Evolutionary conservation across 2,329 filamentous ascomycete genomes (phyloP), one percentile per base, ranked within the genome.

Genomic region (Zasmidium cellare): DNA sequence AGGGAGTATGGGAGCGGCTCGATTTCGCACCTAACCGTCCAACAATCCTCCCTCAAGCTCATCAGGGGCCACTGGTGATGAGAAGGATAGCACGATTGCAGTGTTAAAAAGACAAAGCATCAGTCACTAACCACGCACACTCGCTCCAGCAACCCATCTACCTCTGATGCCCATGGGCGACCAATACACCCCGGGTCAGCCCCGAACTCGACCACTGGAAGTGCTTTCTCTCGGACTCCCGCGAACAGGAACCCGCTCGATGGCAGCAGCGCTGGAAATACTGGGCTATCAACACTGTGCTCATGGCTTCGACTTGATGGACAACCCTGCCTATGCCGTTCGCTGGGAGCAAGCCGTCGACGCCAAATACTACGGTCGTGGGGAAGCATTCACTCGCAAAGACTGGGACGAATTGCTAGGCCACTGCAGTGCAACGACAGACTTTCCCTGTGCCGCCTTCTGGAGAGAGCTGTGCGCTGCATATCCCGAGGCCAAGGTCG

Each of bases 401-500:
- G 47, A 51, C 19, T 56, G 24, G 14, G 38, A 56, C 24, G 31
- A 45, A 3, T 14, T 51, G 23, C 25, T 56, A 16, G 54, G 38
- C n/a, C 31, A 41, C 18, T 56, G 48, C 41, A 46, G 14, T 19
- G 54, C 47, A 14, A 46, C 50, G 16, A 51, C 47, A 31, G 54
- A 56, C 23, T 3, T 51, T 14, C 49, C 49, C 22, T 51, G 14
- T n/a, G 25, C 19, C 14, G n/a, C 16, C 11, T 38, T 51, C 3
- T 41, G 25, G 49, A 14, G 25, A 12, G 69, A 72, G 6, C 56
- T 71, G 22, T 61, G 69, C 38, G 47, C 55, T 24, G 62, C 63
- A 2, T 72, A 72, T 49, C 67, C 69, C 0, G 68, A 56, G 49
- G 61, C 50, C 11, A 66, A 61, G 53, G 56, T 68, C 19, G 56